A percentile compares a stretch with the other conserved stretches of the same genome.
Conservation (phyloP, 257 asterid genomes). For the Scutellaria baicalensis region DNA sequence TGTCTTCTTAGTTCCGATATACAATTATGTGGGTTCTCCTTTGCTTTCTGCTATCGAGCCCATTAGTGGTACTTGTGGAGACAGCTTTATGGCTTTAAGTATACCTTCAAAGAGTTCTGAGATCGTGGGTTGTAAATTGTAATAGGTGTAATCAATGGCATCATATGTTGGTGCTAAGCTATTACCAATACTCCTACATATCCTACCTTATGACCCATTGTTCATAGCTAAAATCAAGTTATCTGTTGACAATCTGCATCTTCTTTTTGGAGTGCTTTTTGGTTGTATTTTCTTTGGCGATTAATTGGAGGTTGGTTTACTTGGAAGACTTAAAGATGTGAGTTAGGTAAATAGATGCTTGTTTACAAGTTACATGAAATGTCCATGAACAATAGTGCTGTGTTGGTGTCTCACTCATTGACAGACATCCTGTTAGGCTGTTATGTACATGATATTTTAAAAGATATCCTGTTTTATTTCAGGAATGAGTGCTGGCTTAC, state of each 20-base stretch:
- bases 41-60: no score
- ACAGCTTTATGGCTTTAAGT: no score
- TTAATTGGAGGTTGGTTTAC: not conserved
- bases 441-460: not conserved
- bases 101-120: no score
- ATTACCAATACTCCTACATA: no score
- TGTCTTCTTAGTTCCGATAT: no score
- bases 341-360: not conserved
- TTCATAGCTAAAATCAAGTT: not conserved
- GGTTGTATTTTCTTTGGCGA: not conserved
- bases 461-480: slow-evolving; percentile 6
- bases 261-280: not conserved
- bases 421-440: not conserved
- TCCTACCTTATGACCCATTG: no score
- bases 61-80: no score
- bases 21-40: no score
- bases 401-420: not conserved
- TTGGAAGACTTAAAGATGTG: not conserved
- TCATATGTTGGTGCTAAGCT: no score
- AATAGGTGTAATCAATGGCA: no score
- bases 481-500: slow-evolving; percentile 57
- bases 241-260: not conserved
- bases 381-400: not conserved
- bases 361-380: not conserved
- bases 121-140: no score